Percentiles rank a stretch among this genome's conserved stretches.
These are phyloP conservation scores for Pythium utonaiense DNA, from an alignment of 352 stramenopile species.

Conservation along the genomic window DNA sequence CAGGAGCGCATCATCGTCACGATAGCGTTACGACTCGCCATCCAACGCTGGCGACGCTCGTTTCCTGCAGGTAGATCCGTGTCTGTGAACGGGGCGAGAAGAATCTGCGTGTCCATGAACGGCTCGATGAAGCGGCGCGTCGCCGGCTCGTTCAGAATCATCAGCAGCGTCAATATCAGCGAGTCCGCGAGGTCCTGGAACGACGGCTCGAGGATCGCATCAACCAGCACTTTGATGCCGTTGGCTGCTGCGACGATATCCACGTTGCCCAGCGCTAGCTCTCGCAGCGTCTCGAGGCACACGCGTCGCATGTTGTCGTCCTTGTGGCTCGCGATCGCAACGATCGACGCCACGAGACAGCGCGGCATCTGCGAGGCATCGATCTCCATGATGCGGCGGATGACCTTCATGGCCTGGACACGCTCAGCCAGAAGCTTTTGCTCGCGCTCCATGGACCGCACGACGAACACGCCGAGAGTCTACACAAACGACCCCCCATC, in stretches of 20 bases:
- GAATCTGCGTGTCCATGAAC: slow-evolving; percentile 85
- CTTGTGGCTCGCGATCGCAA: slow-evolving; percentile 84
- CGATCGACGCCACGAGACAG: slow-evolving; percentile 73
- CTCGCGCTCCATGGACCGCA: slow-evolving; percentile 82
- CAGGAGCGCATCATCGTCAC: slow-evolving; percentile 90
- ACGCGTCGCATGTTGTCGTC: slow-evolving; percentile 88
- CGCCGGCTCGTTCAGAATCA: slow-evolving; percentile 80
- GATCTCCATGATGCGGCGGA: slow-evolving; percentile 82
- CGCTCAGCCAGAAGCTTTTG: slow-evolving; percentile 82
- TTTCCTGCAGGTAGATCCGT: slow-evolving; percentile 81
- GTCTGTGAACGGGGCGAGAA: slow-evolving; percentile 87
- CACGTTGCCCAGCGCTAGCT: slow-evolving; percentile 76
- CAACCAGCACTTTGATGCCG: slow-evolving; percentile 77
- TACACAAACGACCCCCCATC: too few relatives aligned
- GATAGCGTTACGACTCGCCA: slow-evolving; percentile 86
- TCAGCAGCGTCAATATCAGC: slow-evolving; percentile 79
- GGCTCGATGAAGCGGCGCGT: slow-evolving; percentile 85
- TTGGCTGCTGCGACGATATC: slow-evolving; percentile 83
- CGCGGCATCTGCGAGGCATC: slow-evolving; percentile 82
- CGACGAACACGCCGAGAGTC: slow-evolving; percentile 79
- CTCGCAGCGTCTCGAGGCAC: slow-evolving; percentile 81
- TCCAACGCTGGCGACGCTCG: slow-evolving; percentile 84
- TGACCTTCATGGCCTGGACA: slow-evolving; percentile 85
- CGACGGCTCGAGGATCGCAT: slow-evolving; percentile 85
- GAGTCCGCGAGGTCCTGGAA: slow-evolving; percentile 86